Conservation (phyloP, 768 basidiomycete species). For the Hirschioporus abietinus region DNA sequence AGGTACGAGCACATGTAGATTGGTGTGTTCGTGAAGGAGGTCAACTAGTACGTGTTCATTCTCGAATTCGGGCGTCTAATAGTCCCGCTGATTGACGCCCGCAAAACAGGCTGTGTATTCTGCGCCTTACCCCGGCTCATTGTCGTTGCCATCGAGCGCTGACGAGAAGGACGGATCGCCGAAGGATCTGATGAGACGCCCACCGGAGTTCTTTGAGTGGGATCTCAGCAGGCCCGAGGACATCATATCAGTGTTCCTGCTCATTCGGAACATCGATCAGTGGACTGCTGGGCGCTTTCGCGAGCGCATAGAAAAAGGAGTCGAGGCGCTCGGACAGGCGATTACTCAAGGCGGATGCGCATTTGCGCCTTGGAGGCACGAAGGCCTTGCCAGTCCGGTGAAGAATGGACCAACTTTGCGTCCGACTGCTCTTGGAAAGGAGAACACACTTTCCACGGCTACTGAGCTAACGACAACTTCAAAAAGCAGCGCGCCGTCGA, state of each 20-base stretch:
- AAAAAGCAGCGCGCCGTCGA: not conserved
- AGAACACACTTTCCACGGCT: not conserved
- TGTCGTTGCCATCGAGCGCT: not conserved
- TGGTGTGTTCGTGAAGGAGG: slow-evolving; percentile 38
- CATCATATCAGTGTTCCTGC: slow-evolving; percentile 44
- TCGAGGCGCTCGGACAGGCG: slow-evolving; percentile 30
- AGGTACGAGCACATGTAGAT: slow-evolving; percentile 49
- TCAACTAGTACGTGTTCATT: slow-evolving; percentile 25
- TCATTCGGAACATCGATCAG: slow-evolving; percentile 46
- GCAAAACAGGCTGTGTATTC: slow-evolving; percentile 39
- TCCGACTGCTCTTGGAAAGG: not conserved
- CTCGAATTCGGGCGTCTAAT: not conserved
- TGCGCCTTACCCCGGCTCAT: slow-evolving; percentile 36
- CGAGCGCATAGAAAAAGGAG: slow-evolving; percentile 33
- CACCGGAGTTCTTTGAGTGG: slow-evolving; percentile 43
- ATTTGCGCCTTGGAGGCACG: slow-evolving; percentile 41
- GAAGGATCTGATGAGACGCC: slow-evolving; percentile 12
- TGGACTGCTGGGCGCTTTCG: slow-evolving; percentile 45
- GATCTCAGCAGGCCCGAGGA: slow-evolving; percentile 36
- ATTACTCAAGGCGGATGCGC: slow-evolving; percentile 26
- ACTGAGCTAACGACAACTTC: not conserved
- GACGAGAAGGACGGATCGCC: not conserved
- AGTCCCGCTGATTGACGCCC: not conserved
- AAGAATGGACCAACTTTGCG: not conserved
- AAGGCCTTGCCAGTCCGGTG: not conserved